Evolutionary conservation across 2,329 filamentous ascomycete genomes (phyloP), one percentile per base, ranked within the genome.

Genomic region (Dichotomopilus funicola): DNA sequence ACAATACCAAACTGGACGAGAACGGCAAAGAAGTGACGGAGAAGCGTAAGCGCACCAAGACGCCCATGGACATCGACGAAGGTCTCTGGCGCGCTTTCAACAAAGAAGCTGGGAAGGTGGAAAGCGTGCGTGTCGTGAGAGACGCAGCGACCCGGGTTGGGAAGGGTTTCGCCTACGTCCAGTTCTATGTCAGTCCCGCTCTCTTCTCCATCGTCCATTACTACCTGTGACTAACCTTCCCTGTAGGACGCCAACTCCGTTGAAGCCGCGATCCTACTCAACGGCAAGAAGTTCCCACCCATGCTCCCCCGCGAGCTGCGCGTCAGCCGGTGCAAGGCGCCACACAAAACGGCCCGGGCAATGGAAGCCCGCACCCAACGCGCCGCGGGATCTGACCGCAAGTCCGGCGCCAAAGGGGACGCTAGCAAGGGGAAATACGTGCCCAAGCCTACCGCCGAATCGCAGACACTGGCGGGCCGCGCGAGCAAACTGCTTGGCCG

Each of bases 91-190:
- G 85, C 46, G 85, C 87, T 19, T 95, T 95, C 66, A 74, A 78
- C 58, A 82, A 87, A 68, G 70, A 79, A 51, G 85, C 80, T 59
- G 91, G 92, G 62, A 88, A 81, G 61, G 88, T 99, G 10, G 92
- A 99, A 72, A 95, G 86, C 67, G 95, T 99, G 38, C 88, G 94
- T 37, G 91, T 99, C 19, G 82, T 96, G 50, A 85, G 94, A 54
- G 94, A 99, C 67, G 78, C 88, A 60, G 87, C 88, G 63, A 99
- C 95, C 6, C 83, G 95, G 49, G 89, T 99, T 35, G 91, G 94
- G 66, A 99, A 99, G 70, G 94, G 94, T 4, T 90, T 99, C 67
- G 95, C 95, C 59, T 99, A 99, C 66, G 92, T 99, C 12, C 94
- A 99, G 68, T 99, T 99, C 72, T 83, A 86, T 66, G 83, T 85